Evolutionary conservation across 2,329 filamentous ascomycete genomes (phyloP).

Genomic region (Aspergillus niger): DNA sequence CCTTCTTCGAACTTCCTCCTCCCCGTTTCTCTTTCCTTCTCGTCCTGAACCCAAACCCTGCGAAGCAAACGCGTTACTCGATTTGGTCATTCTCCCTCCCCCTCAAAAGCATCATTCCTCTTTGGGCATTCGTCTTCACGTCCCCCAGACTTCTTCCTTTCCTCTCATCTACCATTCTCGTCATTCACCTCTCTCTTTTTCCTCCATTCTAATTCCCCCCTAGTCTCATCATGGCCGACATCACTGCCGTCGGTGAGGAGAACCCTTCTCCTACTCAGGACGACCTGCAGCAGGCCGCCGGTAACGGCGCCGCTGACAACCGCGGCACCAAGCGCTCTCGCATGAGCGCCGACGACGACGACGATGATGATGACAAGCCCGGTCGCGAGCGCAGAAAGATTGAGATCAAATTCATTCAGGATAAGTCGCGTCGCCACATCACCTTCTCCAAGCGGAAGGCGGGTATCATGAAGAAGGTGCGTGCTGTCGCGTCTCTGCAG

Average conservation of each 20-base stretch:
- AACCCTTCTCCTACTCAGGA: slow-evolving; percentile 75
- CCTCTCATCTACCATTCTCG: slow-evolving; percentile 14
- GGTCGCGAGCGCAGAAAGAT: slow-evolving; percentile 99
- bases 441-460: slow-evolving; percentile 99
- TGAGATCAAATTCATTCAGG: slow-evolving; percentile 99
- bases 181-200: slow-evolving; percentile 15
- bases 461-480: slow-evolving; percentile 99
- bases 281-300: slow-evolving; percentile 59
- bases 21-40: slow-evolving; percentile 34
- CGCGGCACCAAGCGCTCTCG: slow-evolving; percentile 90
- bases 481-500: slow-evolving; percentile 35
- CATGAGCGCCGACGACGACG: slow-evolving; percentile 83
- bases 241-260: slow-evolving; percentile 75
- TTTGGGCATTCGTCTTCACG: slow-evolving; percentile 40
- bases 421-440: slow-evolving; percentile 99
- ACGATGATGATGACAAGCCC: slow-evolving; percentile 96
- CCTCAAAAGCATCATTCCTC: slow-evolving; percentile 47
- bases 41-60: slow-evolving; percentile 45
- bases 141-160: slow-evolving; percentile 22
- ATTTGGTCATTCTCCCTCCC: slow-evolving; percentile 47
- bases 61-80: slow-evolving; percentile 50
- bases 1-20: slow-evolving; percentile 37
- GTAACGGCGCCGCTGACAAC: slow-evolving; percentile 72
- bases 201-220: slow-evolving; percentile 8
- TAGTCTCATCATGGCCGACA: slow-evolving; percentile 67